Evolutionary conservation across 139 green algal genomes (phyloP).

Genomic region (Coccomyxa sp.): DNA sequence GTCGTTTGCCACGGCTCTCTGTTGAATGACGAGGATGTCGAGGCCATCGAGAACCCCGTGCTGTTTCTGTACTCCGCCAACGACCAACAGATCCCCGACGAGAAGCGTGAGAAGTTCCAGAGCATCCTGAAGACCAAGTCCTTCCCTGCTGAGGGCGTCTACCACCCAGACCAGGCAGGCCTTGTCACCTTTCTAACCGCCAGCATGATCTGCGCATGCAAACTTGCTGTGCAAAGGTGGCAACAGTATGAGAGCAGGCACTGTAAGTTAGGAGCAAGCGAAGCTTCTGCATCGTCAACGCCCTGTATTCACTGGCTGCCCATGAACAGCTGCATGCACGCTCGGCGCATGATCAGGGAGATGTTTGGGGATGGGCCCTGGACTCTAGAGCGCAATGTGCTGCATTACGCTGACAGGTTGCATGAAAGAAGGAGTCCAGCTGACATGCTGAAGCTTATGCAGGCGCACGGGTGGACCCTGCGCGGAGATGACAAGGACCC

Average conservation of each 20-base stretch:
- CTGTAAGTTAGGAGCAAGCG: not conserved
- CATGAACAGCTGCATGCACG: too few species aligned
- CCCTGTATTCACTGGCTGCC: not conserved
- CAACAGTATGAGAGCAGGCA: not conserved
- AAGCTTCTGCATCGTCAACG: not conserved
- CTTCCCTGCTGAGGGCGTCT: not conserved
- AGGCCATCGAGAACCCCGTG: conserved; percentile 1
- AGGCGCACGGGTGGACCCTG: conserved; percentile 6
- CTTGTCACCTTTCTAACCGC: not conserved
- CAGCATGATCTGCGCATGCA: not conserved
- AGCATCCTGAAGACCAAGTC: not conserved
- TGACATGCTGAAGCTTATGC: too few species aligned
- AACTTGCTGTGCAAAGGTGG: not conserved
- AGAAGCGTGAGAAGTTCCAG: conserved; percentile 1
- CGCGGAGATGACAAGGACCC: conserved; percentile 7
- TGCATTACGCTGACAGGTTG: too few species aligned
- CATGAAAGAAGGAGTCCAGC: too few species aligned
- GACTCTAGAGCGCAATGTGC: too few species aligned
- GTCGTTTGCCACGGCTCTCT: not conserved
- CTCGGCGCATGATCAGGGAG: too few species aligned
- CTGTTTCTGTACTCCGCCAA: conserved; percentile 5
- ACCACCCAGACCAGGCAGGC: not conserved
- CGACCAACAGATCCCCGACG: not conserved
- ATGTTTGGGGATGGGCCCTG: too few species aligned
- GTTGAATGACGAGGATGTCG: not conserved